These are phyloP conservation scores for Candida alai DNA, from an alignment of 805 yeast species.

Conservation along the genomic window DNA sequence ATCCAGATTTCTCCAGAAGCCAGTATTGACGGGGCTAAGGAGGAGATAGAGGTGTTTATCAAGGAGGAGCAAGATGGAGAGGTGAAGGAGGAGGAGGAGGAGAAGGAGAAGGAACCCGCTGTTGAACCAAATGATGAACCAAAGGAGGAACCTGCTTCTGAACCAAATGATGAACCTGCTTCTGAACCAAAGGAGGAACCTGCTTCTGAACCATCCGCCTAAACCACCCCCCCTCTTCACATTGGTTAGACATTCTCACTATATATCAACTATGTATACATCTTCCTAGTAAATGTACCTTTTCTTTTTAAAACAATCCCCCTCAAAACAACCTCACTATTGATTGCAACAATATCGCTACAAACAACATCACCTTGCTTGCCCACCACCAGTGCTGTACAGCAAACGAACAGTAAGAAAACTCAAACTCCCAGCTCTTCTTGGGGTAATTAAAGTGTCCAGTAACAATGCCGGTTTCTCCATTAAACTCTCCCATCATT, in stretches of 20 bases:
- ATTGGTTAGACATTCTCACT: too few species aligned
- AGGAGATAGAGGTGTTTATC: constrained; percentile 46
- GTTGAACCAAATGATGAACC: constrained; percentile 9
- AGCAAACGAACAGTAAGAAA: constrained; percentile 72
- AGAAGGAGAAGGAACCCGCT: constrained; percentile 9
- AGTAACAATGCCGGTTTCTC: constrained; percentile 80
- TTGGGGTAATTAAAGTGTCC: constrained; percentile 53
- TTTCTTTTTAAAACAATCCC: too few species aligned
- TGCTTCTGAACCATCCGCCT: background rate
- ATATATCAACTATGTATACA: constrained; percentile 4
- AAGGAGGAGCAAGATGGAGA: constrained; percentile 13
- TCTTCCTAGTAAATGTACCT: too few species aligned
- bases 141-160: constrained; percentile 6
- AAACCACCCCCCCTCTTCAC: too few species aligned
- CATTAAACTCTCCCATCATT: constrained; percentile 95
- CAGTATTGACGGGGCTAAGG: constrained; percentile 57
- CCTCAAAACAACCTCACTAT: constrained; percentile 6
- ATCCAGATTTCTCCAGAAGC: constrained; percentile 50
- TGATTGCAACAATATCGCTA: constrained; percentile 31
- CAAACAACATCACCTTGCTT: constrained; percentile 48
- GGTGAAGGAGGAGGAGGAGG: constrained; percentile 8
- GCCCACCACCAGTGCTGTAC: constrained; percentile 97
- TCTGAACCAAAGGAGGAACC: constrained; percentile 5
- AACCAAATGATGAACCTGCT: constrained; percentile 3
- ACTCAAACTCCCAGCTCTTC: constrained; percentile 61